Conservation (phyloP, 768 basidiomycete species). For the Pulveroboletus sp. region DNA sequence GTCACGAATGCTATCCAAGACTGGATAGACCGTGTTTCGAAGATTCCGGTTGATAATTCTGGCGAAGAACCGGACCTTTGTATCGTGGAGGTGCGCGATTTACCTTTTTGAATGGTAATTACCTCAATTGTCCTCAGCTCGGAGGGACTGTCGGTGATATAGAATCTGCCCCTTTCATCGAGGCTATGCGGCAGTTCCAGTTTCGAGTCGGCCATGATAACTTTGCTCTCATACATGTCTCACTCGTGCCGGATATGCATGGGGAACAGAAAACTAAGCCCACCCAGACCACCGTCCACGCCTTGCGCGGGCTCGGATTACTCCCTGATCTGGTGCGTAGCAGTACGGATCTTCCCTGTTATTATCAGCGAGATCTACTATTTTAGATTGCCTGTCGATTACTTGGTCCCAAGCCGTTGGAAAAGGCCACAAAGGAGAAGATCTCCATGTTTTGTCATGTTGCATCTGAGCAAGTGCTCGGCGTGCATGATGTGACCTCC, state of each 20-base stretch:
- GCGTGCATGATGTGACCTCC: conserved; percentile 93
- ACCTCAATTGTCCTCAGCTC: conserved; percentile 50
- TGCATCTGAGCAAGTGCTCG: conserved; percentile 81
- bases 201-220: conserved; percentile 96
- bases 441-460: conserved; percentile 99
- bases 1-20: conserved; percentile 97
- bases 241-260: conserved; percentile 97
- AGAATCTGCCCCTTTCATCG: conserved; percentile 96
- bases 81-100: conserved; percentile 82
- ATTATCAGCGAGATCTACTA: neutral
- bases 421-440: conserved; percentile 85
- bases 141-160: conserved; percentile 99
- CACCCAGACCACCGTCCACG: conserved; percentile 95
- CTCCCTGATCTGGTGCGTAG: conserved; percentile 82
- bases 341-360: neutral
- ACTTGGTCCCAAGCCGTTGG: conserved; percentile 75
- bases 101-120: neutral
- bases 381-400: conserved; percentile 89
- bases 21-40: conserved; percentile 95
- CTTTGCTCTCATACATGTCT: conserved; percentile 95
- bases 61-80: conserved; percentile 94
- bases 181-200: conserved; percentile 99
- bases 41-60: conserved; percentile 92
- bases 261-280: conserved; percentile 99
- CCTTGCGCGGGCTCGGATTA: conserved; percentile 86